Conservation (phyloP, 345 rosid species). For the Euphorbia lathyris region DNA sequence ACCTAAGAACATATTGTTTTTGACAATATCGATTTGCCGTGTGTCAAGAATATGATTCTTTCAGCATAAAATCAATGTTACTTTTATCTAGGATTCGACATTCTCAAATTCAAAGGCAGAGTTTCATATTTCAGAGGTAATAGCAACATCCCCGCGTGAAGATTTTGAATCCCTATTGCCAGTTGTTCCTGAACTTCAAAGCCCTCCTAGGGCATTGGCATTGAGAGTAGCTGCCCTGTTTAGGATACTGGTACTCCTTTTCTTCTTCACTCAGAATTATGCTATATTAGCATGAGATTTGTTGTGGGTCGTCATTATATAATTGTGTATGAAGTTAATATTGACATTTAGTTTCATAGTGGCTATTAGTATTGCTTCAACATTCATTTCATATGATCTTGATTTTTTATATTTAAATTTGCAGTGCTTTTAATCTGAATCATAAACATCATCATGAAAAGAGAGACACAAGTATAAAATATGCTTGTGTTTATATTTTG, state of each 20-base stretch:
- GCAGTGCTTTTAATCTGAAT: not conserved
- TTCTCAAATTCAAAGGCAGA: slow-evolving; percentile 51
- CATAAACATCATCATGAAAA: not conserved
- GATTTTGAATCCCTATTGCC: slow-evolving; percentile 48
- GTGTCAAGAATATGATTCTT: not conserved
- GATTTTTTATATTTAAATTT: not conserved
- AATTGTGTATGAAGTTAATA: not conserved
- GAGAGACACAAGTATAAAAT: not conserved
- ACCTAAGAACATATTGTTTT: slow-evolving; percentile 10
- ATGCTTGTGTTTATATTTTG: not conserved
- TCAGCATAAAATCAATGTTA: slow-evolving; percentile 16
- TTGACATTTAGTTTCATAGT: not conserved
- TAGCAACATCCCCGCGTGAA: slow-evolving; percentile 50
- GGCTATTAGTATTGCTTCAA: no score
- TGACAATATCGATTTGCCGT: slow-evolving; percentile 9
- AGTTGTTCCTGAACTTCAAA: slow-evolving; percentile 64
- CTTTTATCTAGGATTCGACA: slow-evolving; percentile 51
- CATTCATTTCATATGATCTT: not conserved
- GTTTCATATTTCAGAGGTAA: slow-evolving; percentile 61
- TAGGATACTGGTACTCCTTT: slow-evolving; percentile 57
- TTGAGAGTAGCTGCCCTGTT: slow-evolving; percentile 85
- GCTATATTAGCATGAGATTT: not conserved
- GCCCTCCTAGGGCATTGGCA: slow-evolving; percentile 60
- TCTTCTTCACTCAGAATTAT: not conserved
- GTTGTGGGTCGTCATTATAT: no score